phyloP scores from a whole-genome alignment of 1,284 basidiomycete species.

The Marasmius fiardii region DNA sequence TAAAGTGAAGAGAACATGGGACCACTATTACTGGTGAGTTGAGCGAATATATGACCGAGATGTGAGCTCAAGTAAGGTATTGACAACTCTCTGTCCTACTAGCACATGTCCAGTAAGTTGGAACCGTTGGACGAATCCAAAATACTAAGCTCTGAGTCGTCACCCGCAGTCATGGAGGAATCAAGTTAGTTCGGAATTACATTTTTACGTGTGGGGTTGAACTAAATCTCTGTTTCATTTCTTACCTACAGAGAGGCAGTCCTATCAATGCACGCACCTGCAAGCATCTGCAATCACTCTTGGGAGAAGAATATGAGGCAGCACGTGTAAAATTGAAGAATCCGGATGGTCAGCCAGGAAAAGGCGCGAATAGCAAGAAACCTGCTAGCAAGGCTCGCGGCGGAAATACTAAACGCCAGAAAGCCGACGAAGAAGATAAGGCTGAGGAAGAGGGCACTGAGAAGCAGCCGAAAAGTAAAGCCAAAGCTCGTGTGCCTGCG shows the following conservation, averaged over 20 bases:
- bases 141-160: background rate
- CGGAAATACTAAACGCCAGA: constrained; percentile 14
- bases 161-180: constrained; percentile 44
- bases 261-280: constrained; percentile 57
- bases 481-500: background rate
- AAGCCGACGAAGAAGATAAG: constrained; percentile 24
- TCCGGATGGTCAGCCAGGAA: constrained; percentile 35
- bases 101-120: constrained; percentile 44
- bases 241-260: constrained; percentile 30
- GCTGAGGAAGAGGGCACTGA: constrained; percentile 19
- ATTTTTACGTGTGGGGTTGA: background rate
- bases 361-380: constrained; percentile 18
- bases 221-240: background rate
- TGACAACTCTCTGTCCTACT: background rate
- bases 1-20: constrained; percentile 47
- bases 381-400: constrained; percentile 15
- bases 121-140: background rate
- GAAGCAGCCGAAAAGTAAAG: too few species aligned
- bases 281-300: constrained; percentile 54
- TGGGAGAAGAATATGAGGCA: constrained; percentile 57
- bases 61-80: background rate
- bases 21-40: constrained; percentile 54
- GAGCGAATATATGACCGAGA: background rate
- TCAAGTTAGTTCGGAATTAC: constrained; percentile 33
- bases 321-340: constrained; percentile 47